Base-by-base conservation (phyloP, 2,329 filamentous ascomycete species). In the Diaporthe citri region DNA sequence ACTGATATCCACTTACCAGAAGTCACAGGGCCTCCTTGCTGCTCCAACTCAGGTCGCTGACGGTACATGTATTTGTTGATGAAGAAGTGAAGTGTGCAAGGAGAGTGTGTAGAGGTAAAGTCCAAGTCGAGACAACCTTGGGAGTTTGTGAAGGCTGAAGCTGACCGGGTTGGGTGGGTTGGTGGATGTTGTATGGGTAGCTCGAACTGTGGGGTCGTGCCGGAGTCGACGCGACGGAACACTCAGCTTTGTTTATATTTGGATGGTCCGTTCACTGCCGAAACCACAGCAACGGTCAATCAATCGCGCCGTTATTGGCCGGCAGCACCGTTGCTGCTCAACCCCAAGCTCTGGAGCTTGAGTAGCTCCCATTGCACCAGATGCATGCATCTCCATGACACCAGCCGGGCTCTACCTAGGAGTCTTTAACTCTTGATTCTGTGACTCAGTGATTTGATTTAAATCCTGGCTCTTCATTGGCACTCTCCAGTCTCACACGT, bases 171-270 rank as follows among this genome's bases (percentile, higher is more conserved):
- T 22, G 52, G 25, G 28, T 62, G 34, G 57, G 36, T 25, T 25
- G n/a, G 39, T 43, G n/a, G 39, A 31, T 43, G 46, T 20, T 55
- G 48, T n/a, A 55, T 64, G 57, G 46, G 48, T 43, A 56, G 57
- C 46, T 72, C 41, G 5, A 28, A 41, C 13, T 64, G 71, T 72
- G 71, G 71, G 71, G 71, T 72, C 71, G 71, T 72, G 71, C 71
- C 64, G 64, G 48, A 43, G 20, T 55, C 31, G 71, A 72, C 71
- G 71, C 57, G 71, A 72, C 71, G 48, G 71, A 55, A 31, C 64
- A 52, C 6, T 7, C 31, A 34, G n/a, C 17, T 60, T 72, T 72
- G 71, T 72, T 72, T 72, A 72, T 72, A 72, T 72, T 72, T 52
- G 60, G 57, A 13, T 51, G 48, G 57, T 20, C 46, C 51, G 31